Percentiles rank a stretch among this genome's conserved stretches.
Conservation (phyloP, 441 rosid genomes). For the Erysimum pusillum region DNA sequence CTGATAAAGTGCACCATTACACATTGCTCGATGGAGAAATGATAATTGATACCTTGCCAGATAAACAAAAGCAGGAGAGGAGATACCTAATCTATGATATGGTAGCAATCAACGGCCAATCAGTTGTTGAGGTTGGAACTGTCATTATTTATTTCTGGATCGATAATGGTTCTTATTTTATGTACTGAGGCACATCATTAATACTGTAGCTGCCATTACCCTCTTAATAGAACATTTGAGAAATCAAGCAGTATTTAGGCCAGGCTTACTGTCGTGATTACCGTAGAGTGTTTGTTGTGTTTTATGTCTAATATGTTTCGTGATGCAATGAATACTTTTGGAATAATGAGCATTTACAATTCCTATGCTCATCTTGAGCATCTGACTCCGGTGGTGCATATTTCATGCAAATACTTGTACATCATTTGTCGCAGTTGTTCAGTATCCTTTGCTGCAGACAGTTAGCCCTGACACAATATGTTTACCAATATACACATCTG, state of each 20-base stretch:
- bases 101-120: constrained; percentile 81
- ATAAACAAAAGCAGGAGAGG: constrained; percentile 92
- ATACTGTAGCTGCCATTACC: constrained; percentile 20
- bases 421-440: constrained; percentile 6
- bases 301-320: constrained; percentile 21
- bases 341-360: constrained; percentile 7
- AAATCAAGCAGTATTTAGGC: constrained; percentile 4
- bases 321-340: constrained; percentile 11
- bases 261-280: not conserved
- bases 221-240: constrained; percentile 12
- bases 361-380: constrained; percentile 12
- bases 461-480: not conserved
- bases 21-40: constrained; percentile 99
- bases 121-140: constrained; percentile 85
- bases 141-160: constrained; percentile 39
- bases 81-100: constrained; percentile 98
- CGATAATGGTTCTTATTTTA: constrained; percentile 26
- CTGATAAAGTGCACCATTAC: constrained; percentile 85
- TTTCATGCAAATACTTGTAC: constrained; percentile 16
- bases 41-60: constrained; percentile 94
- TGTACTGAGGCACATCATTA: constrained; percentile 29
- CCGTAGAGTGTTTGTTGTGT: constrained; percentile 8
- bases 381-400: constrained; percentile 4
- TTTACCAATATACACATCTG: constrained; percentile 22
- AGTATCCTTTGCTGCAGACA: constrained; percentile 20